A percentile compares a stretch with the other conserved stretches of the same genome.
Evolutionary conservation across 1,284 basidiomycete species (phyloP).

Genomic region (Earliella scabrosa): DNA sequence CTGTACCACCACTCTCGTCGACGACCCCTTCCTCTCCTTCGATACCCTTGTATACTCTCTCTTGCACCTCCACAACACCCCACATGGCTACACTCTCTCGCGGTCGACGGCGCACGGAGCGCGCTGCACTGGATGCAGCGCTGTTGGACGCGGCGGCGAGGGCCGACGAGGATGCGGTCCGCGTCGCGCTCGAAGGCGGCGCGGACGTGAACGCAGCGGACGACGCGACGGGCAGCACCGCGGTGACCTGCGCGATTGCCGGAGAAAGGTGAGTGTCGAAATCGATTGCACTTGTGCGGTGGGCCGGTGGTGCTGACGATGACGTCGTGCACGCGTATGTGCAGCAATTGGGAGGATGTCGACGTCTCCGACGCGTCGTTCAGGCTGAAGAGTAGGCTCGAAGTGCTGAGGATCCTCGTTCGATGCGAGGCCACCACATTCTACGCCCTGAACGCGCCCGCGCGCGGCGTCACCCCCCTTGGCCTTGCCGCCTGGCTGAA

Average conservation of each 20-base stretch:
- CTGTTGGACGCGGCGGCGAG: slow-evolving; percentile 61
- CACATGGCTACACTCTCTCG: slow-evolving; percentile 22
- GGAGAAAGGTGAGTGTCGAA: slow-evolving; percentile 63
- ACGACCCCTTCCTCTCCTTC: slow-evolving; percentile 6
- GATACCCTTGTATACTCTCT: slow-evolving; percentile 7
- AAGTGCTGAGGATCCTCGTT: slow-evolving; percentile 56
- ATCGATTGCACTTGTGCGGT: slow-evolving; percentile 2
- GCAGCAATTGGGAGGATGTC: slow-evolving; percentile 61
- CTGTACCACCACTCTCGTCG: background rate
- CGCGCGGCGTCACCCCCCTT: slow-evolving; percentile 74
- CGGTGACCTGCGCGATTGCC: slow-evolving; percentile 67
- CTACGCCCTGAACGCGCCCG: slow-evolving; percentile 70
- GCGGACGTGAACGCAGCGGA: slow-evolving; percentile 71
- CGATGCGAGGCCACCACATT: slow-evolving; percentile 60
- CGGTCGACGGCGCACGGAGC: slow-evolving; percentile 17
- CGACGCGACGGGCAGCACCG: slow-evolving; percentile 54
- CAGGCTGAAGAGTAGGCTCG: slow-evolving; percentile 57
- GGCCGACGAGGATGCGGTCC: slow-evolving; percentile 58
- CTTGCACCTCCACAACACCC: background rate
- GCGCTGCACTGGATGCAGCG: slow-evolving; percentile 18
- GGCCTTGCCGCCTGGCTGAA: slow-evolving; percentile 79
- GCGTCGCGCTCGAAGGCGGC: slow-evolving; percentile 55
- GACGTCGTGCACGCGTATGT: background rate
- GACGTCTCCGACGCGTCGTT: slow-evolving; percentile 71
- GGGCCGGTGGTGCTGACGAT: slow-evolving; percentile 6